These are phyloP conservation scores for Epichloe hybrida DNA, from an alignment of 2,329 filamentous ascomycete species.

Conservation along the genomic window DNA sequence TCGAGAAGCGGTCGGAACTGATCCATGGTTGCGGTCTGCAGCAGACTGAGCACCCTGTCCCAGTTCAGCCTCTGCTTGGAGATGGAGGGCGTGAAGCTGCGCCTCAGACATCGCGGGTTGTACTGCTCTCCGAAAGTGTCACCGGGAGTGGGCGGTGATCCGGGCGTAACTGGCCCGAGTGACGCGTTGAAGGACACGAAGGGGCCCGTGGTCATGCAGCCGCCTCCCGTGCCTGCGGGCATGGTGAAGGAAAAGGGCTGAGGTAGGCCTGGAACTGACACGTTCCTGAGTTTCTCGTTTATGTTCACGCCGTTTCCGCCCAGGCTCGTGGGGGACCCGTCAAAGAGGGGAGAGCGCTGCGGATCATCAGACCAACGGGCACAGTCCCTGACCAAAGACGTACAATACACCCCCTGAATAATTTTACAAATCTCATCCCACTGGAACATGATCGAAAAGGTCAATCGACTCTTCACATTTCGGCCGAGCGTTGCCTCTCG, in stretches of 20 bases:
- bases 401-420: too few relatives aligned
- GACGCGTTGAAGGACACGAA: not conserved
- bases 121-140: constrained; percentile 1
- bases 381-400: not conserved
- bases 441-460: too few relatives aligned
- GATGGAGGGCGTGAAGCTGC: not conserved
- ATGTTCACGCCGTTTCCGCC: constrained; percentile 1
- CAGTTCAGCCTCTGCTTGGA: not conserved
- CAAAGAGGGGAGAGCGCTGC: constrained; percentile 2
- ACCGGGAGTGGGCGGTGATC: not conserved
- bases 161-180: constrained; percentile 1
- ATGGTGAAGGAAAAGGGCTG: not conserved
- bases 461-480: too few relatives aligned
- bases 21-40: not conserved
- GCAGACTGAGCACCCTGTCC: not conserved
- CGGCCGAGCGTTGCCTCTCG: too few relatives aligned
- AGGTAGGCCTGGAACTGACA: not conserved
- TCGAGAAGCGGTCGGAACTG: constrained; percentile 2
- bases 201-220: constrained; percentile 2
- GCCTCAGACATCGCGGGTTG: constrained; percentile 6
- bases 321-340: constrained; percentile 2
- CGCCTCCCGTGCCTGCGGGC: constrained; percentile 1
- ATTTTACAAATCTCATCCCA: too few relatives aligned
- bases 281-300: not conserved
- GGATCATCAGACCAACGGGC: constrained; percentile 1